Evolutionary conservation across 768 basidiomycete species (phyloP).

Genomic region (Panaeolus papilionaceus): DNA sequence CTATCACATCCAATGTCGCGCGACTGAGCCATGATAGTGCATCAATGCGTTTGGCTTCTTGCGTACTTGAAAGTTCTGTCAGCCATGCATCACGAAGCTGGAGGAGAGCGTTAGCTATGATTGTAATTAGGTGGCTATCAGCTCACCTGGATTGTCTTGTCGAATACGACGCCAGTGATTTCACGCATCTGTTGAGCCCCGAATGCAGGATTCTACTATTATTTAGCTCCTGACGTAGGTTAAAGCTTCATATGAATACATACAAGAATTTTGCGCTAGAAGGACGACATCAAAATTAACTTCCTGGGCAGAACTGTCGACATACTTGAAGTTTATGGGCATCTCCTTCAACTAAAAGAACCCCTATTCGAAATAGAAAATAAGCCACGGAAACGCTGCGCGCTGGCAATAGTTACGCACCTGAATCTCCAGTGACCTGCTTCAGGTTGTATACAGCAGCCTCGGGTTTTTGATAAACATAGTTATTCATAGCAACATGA

Average conservation of each 20-base stretch:
- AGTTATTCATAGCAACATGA: conserved; percentile 61
- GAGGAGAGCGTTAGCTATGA: conserved; percentile 30
- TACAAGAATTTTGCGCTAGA: conserved; percentile 49
- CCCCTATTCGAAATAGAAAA: conserved; percentile 39
- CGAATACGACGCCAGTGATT: conserved; percentile 57
- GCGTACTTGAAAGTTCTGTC: conserved; percentile 36
- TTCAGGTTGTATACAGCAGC: conserved; percentile 40
- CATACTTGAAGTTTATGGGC: conserved; percentile 49
- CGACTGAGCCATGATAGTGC: conserved; percentile 68
- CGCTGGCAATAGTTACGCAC: not conserved
- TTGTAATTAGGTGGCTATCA: not conserved
- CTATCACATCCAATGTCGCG: conserved; percentile 78
- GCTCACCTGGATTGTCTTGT: conserved; percentile 54
- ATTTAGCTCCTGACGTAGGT: not conserved
- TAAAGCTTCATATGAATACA: not conserved
- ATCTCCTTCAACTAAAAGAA: conserved; percentile 53
- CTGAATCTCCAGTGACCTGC: conserved; percentile 44
- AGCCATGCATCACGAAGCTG: conserved; percentile 59
- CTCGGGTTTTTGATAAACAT: conserved; percentile 61
- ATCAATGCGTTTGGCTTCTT: conserved; percentile 49
- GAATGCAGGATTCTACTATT: conserved; percentile 65
- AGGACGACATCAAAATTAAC: not conserved
- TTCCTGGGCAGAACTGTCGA: too few species aligned
- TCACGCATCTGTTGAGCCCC: conserved; percentile 62
- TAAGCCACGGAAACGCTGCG: not conserved